Evolutionary conservation across 345 rosid genomes (phyloP).

Genomic region (Xanthoceras sorbifolium): DNA sequence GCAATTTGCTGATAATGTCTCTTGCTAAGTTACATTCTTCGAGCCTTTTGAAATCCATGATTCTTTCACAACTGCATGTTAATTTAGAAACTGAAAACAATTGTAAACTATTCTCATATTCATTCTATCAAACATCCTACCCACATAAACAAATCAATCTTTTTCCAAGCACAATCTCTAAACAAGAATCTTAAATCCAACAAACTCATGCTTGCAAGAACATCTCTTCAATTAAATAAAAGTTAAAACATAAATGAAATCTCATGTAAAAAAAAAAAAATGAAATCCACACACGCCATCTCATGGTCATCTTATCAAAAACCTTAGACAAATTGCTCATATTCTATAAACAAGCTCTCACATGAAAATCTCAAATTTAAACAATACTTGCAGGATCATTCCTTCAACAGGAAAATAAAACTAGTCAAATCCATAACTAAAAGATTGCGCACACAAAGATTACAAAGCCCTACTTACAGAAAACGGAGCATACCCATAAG

Average conservation of each 20-base stretch:
- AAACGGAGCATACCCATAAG: not conserved
- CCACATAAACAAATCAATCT: too few species aligned
- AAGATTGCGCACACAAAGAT: too few species aligned
- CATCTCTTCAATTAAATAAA: too few species aligned
- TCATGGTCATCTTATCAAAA: not conserved
- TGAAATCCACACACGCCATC: not conserved
- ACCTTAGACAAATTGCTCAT: too few species aligned
- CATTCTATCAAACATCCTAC: not conserved
- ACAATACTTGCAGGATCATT: not conserved
- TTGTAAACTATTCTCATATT: not conserved
- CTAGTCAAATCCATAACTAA: not conserved
- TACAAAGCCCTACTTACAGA: not conserved
- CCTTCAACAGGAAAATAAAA: not conserved
- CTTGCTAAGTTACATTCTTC: not conserved
- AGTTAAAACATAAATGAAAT: too few species aligned
- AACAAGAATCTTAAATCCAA: too few species aligned
- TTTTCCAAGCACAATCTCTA: too few species aligned
- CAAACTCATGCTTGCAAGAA: too few species aligned
- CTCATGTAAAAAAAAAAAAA: too few species aligned
- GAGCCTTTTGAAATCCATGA: not conserved
- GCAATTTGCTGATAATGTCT: constrained; percentile 8
- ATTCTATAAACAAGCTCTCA: not conserved
- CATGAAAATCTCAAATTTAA: not conserved
- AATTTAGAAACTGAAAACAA: not conserved
- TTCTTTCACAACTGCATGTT: not conserved